A percentile compares a stretch with the other conserved stretches of the same genome.
phyloP scores from a whole-genome alignment of 2,329 filamentous ascomycete genomes.

The Penicillium sp. region DNA sequence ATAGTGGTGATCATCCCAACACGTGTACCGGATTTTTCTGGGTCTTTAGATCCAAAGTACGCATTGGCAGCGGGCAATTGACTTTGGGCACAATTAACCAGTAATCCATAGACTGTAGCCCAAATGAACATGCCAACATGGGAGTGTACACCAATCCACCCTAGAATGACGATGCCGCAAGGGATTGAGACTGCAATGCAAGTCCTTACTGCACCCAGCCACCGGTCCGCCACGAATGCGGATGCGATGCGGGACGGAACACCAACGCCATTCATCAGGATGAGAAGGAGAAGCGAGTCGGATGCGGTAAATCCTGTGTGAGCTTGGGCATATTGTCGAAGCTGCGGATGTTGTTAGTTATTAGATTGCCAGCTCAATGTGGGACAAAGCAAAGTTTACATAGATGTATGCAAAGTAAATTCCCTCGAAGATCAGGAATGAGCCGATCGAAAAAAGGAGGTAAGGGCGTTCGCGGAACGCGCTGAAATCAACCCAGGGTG shows the following conservation, averaged over 20 bases:
- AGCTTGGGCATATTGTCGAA: constrained; percentile 5
- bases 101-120: constrained; percentile 46
- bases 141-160: constrained; percentile 8
- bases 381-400: not conserved
- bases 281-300: constrained; percentile 4
- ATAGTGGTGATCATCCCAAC: constrained; percentile 51
- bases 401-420: constrained; percentile 12
- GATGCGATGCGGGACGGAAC: constrained; percentile 6
- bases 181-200: constrained; percentile 11
- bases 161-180: constrained; percentile 8
- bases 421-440: constrained; percentile 10
- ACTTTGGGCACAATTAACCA: constrained; percentile 46
- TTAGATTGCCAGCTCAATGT: not conserved
- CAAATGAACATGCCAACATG: constrained; percentile 40
- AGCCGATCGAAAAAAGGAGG: constrained; percentile 9
- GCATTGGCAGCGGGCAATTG: constrained; percentile 42
- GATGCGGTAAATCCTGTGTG: not conserved
- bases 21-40: constrained; percentile 47
- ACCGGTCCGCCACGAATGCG: constrained; percentile 8
- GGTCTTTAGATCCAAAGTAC: constrained; percentile 46
- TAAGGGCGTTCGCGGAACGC: constrained; percentile 27
- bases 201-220: constrained; percentile 7
- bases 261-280: constrained; percentile 8
- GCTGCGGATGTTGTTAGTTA: not conserved
- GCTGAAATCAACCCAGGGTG: constrained; percentile 58